A percentile compares a stretch with the other conserved stretches of the same genome.
Evolutionary conservation across 441 rosid species (phyloP).

Genomic region (Manihot esculenta): DNA sequence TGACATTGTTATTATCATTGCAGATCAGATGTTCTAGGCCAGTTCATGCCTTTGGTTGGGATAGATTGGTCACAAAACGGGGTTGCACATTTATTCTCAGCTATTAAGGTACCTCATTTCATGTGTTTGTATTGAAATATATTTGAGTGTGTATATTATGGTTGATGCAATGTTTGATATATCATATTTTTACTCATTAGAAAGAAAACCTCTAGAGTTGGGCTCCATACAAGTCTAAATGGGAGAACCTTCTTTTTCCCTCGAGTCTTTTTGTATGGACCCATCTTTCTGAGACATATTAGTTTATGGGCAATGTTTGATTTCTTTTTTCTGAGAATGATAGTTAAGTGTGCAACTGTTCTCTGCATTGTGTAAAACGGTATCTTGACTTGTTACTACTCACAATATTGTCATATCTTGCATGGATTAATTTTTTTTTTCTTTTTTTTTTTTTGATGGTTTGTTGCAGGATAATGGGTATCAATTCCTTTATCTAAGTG

Average conservation of each 20-base stretch:
- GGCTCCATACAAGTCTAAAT: slow-evolving; percentile 1
- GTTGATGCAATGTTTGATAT: not conserved
- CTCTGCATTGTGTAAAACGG: slow-evolving; percentile 50
- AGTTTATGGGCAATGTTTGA: not conserved
- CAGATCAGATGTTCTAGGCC: slow-evolving; percentile 99
- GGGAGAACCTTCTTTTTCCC: slow-evolving; percentile 8
- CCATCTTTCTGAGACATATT: not conserved
- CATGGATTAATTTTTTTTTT: not conserved
- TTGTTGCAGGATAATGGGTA: slow-evolving; percentile 91
- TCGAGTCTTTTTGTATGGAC: no score
- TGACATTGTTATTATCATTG: slow-evolving; percentile 20
- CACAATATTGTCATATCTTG: slow-evolving; percentile 14
- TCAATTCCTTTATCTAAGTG: slow-evolving; percentile 90
- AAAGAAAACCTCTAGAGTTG: slow-evolving; percentile 11
- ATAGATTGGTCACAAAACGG: slow-evolving; percentile 97
- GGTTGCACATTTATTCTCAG: slow-evolving; percentile 87
- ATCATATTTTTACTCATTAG: not conserved
- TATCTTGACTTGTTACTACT: slow-evolving; percentile 77
- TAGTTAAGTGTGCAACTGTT: not conserved
- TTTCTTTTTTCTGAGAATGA: not conserved
- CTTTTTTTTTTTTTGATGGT: slow-evolving; percentile 13
- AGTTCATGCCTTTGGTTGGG: slow-evolving; percentile 98
- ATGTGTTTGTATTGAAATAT: slow-evolving; percentile 3
- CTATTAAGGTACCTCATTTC: slow-evolving; percentile 54
- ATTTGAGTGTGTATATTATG: slow-evolving; percentile 1